Evolutionary conservation across 305 asterid genomes (phyloP).

Genomic region (Petunia hybrid): DNA sequence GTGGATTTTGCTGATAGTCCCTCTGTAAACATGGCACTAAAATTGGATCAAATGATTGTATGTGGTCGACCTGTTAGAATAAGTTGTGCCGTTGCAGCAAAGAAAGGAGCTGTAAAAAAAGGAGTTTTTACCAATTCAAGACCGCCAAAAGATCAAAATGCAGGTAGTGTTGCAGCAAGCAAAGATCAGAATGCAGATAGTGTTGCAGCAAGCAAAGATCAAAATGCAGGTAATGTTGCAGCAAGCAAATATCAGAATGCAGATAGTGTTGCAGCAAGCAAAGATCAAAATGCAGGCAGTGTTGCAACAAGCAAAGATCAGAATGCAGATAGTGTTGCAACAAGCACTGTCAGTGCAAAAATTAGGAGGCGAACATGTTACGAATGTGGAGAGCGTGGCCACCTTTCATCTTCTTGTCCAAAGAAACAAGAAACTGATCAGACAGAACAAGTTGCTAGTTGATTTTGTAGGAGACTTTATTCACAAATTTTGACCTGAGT

Average conservation of each 20-base stretch:
- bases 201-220: slow-evolving; percentile 36
- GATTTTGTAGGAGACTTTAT: slow-evolving; percentile 19
- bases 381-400: slow-evolving; percentile 93
- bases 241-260: slow-evolving; percentile 29
- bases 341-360: slow-evolving; percentile 60
- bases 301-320: slow-evolving; percentile 32
- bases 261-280: neutral
- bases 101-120: slow-evolving; percentile 52
- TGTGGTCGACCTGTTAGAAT: slow-evolving; percentile 85
- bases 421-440: slow-evolving; percentile 57
- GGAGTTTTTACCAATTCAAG: slow-evolving; percentile 39
- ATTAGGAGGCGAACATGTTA: slow-evolving; percentile 88
- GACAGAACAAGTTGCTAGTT: slow-evolving; percentile 42
- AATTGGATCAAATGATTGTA: slow-evolving; percentile 73
- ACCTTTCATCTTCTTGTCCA: slow-evolving; percentile 85
- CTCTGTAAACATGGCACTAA: slow-evolving; percentile 68
- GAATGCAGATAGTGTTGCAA: slow-evolving; percentile 38
- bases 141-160: slow-evolving; percentile 43
- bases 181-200: slow-evolving; percentile 39
- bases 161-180: slow-evolving; percentile 29
- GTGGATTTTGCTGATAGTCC: slow-evolving; percentile 72
- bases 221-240: slow-evolving; percentile 3
- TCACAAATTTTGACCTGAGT: neutral
- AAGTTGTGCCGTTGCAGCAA: slow-evolving; percentile 70
- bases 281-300: slow-evolving; percentile 29